phyloP scores from a whole-genome alignment of 148 eudicot genomes.

The Vaccinium myrtillus region DNA sequence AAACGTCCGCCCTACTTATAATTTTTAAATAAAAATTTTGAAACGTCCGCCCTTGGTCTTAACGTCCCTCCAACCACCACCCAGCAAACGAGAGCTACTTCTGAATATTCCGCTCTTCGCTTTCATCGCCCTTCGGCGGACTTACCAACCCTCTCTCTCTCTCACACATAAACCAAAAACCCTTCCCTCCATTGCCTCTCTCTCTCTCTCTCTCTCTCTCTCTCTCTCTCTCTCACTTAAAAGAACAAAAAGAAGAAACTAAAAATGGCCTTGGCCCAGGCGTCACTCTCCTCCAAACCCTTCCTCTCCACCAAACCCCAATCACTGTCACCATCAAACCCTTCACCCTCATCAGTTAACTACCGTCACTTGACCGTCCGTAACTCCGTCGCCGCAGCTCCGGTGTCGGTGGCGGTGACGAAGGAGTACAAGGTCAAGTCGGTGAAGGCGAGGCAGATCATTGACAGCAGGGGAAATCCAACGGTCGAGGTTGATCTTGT shows the following conservation, averaged over 20 bases:
- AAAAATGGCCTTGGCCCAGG: constrained; percentile 37
- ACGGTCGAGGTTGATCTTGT: constrained; percentile 92
- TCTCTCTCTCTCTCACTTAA: constrained; percentile 1
- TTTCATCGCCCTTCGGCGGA: constrained; percentile 36
- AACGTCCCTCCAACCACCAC: constrained; percentile 16
- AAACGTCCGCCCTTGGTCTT: background rate
- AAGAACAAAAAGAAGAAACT: background rate
- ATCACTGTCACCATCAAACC: constrained; percentile 20
- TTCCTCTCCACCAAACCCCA: constrained; percentile 49
- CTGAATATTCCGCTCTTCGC: background rate
- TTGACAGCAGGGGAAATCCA: constrained; percentile 96
- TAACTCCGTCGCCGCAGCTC: constrained; percentile 33
- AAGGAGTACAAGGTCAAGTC: constrained; percentile 52
- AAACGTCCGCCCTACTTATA: background rate
- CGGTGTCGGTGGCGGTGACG: constrained; percentile 25
- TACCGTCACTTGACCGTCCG: constrained; percentile 31
- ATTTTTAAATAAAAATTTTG: background rate
- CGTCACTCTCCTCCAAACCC: constrained; percentile 62
- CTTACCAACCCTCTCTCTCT: background rate
- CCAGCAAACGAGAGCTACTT: background rate
- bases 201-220: background rate
- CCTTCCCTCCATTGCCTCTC: background rate
- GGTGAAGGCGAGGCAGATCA: constrained; percentile 87
- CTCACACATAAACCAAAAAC: background rate
- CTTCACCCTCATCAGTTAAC: constrained; percentile 31